Percentiles rank a stretch among this genome's conserved stretches.
Evolutionary conservation across 306 rosid species (phyloP).

Genomic region (Benincasa hispida): DNA sequence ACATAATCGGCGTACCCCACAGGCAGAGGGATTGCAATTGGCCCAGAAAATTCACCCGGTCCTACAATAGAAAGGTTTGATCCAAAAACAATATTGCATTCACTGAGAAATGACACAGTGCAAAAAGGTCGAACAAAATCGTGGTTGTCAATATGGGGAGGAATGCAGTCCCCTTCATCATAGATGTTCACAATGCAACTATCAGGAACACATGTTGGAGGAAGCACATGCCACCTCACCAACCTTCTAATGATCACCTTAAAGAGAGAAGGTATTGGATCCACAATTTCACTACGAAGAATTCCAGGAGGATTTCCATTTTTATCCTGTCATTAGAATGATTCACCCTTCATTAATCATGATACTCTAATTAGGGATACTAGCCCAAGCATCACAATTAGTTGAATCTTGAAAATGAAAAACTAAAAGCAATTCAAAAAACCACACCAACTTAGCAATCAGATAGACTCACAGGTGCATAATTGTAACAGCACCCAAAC

Average conservation of each 20-base stretch:
- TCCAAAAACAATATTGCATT: constrained; percentile 78
- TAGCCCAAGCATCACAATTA: not conserved
- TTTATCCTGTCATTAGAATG: constrained; percentile 48
- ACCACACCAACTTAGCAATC: not conserved
- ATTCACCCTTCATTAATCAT: constrained; percentile 2
- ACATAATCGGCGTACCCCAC: constrained; percentile 46
- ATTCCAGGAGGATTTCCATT: constrained; percentile 89
- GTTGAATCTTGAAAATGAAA: not conserved
- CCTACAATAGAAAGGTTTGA: constrained; percentile 44
- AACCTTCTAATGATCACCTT: constrained; percentile 88
- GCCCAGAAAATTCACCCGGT: constrained; percentile 71
- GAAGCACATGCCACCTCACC: constrained; percentile 83
- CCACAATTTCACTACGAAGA: constrained; percentile 39
- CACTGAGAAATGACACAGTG: constrained; percentile 89
- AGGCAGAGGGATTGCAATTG: constrained; percentile 49
- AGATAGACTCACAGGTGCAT: constrained; percentile 50
- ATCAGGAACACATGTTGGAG: constrained; percentile 82
- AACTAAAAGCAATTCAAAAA: not conserved
- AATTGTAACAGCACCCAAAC: constrained; percentile 95
- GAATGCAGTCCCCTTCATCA: constrained; percentile 92
- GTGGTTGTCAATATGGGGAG: constrained; percentile 92
- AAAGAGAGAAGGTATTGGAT: constrained; percentile 76
- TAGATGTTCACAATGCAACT: constrained; percentile 94
- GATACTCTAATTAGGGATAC: not conserved
- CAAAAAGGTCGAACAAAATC: constrained; percentile 96